Base-by-base conservation (phyloP, 306 rosid genomes). In the Lagenaria siceraria region DNA sequence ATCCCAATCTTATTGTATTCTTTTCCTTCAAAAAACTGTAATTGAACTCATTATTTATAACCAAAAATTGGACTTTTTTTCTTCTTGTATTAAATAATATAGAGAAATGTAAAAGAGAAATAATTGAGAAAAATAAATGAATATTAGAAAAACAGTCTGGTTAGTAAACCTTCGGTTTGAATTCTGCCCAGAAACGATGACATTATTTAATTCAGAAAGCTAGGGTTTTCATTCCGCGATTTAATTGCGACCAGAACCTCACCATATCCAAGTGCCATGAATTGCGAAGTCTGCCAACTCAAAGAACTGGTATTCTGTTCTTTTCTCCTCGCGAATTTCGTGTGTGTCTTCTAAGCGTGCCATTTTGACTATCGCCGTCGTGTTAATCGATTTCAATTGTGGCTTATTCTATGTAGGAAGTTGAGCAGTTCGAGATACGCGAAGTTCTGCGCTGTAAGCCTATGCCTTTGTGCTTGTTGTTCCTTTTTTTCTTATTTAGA, bases 241-340 rank as follows among this genome's bases (percentile, higher is more conserved):
- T 53, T 0, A 18, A 40, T 53, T 4, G 17, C 74, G n/a, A 40
- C 19, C 14, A 5, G 35, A 69, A 21, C 48, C 54, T 22, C 75
- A 13, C 64, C 81, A 5, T 19, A 64, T 18, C 60, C 74, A 18
- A 62, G 62, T 35, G 87, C 79, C 77, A 91, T 93, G 98, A 93
- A 87, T 87, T 93, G 98, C 65, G 97, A 93, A 89, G 94, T 88
- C 81, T 93, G 97, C 84, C 97, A 90, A 58, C 98, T 93, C 85
- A 90, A 88, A 80, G 98, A 93, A 84, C 79, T 93, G 85, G 97
- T 90, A 87, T n/a, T 40, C 43, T 25, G 29, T 25, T 24, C 31
- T 27, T 62, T 72, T 27, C 7, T 40, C 14, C 33, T 2, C n/a
- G 2, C 25, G 10, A 2, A 14, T 2, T 18, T n/a, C 58, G 14